Evolutionary conservation across 495 filamentous ascomycete genomes (phyloP).

Genomic region (Staphylotrichum longicolle): DNA sequence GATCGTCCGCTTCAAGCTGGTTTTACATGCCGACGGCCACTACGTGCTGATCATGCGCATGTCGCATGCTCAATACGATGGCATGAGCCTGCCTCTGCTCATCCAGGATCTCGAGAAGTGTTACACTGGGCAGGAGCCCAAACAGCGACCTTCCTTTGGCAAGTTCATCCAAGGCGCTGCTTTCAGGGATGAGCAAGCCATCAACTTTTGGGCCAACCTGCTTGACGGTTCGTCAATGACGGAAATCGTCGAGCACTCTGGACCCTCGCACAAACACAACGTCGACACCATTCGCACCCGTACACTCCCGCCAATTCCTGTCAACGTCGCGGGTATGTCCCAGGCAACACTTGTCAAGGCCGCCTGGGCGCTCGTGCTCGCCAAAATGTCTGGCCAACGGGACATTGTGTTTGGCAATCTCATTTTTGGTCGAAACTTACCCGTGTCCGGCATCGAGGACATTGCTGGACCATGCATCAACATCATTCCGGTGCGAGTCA

Average conservation of each 20-base stretch:
- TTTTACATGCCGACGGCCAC: slow-evolving; percentile 13
- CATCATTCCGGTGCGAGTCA: slow-evolving; percentile 49
- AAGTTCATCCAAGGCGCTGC: slow-evolving; percentile 16
- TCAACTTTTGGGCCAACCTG: slow-evolving; percentile 33
- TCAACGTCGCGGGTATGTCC: slow-evolving; percentile 39
- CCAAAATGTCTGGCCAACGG: slow-evolving; percentile 47
- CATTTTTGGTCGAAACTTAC: slow-evolving; percentile 46
- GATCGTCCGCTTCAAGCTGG: slow-evolving; percentile 18
- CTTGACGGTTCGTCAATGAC: slow-evolving; percentile 36
- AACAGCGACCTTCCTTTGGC: slow-evolving; percentile 10
- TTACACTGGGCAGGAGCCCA: slow-evolving; percentile 13
- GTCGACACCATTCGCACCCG: slow-evolving; percentile 29
- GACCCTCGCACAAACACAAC: slow-evolving; percentile 27
- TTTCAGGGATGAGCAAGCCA: slow-evolving; percentile 18
- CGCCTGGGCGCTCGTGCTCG: slow-evolving; percentile 55
- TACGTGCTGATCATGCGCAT: slow-evolving; percentile 25
- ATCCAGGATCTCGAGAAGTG: slow-evolving; percentile 15
- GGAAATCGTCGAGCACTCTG: slow-evolving; percentile 35
- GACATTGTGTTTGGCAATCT: slow-evolving; percentile 49
- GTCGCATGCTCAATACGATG: slow-evolving; percentile 22
- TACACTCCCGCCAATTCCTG: slow-evolving; percentile 28
- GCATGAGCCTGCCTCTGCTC: slow-evolving; percentile 21
- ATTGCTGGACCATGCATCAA: slow-evolving; percentile 59
- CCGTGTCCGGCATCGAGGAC: slow-evolving; percentile 35
- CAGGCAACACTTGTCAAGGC: slow-evolving; percentile 57